Conservation (phyloP, 208 protist species). For the Histomonas meleagridis region DNA sequence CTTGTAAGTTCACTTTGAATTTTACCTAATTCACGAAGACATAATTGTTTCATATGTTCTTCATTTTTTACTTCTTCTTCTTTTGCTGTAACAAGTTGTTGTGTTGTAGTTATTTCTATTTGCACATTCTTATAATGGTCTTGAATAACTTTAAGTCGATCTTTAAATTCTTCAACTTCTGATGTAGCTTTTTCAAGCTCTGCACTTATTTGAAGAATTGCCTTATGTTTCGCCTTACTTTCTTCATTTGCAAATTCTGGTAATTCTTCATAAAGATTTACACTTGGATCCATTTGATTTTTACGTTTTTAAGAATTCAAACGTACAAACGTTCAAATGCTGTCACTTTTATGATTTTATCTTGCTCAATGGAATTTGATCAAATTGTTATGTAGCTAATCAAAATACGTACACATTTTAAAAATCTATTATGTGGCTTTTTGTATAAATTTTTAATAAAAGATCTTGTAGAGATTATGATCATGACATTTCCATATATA, state of each 20-base stretch:
- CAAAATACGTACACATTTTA: too few species aligned
- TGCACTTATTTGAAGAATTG: neutral
- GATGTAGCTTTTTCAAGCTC: neutral
- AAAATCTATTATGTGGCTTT: too few species aligned
- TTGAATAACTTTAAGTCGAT: neutral
- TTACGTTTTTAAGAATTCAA: too few species aligned
- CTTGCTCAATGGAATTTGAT: too few species aligned
- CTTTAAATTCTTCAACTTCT: neutral
- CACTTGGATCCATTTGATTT: too few species aligned
- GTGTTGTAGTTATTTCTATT: neutral
- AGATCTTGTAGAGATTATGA: too few species aligned
- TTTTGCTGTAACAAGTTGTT: constrained; percentile 24
- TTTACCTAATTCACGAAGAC: neutral
- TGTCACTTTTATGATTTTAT: too few species aligned
- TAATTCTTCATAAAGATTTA: constrained; percentile 15
- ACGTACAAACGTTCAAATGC: too few species aligned
- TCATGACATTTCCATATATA: too few species aligned
- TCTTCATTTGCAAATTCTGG: constrained; percentile 4
- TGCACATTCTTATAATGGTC: neutral
- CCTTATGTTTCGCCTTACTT: neutral
- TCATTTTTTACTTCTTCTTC: neutral
- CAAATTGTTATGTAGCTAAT: too few species aligned
- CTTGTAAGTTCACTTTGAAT: neutral
- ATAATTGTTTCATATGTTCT: neutral
- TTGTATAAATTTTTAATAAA: too few species aligned